Evolutionary conservation across 805 yeast genomes (phyloP), one percentile per base, ranked within the genome.

Genomic region (Zygosaccharomyces pseudorouxii): DNA sequence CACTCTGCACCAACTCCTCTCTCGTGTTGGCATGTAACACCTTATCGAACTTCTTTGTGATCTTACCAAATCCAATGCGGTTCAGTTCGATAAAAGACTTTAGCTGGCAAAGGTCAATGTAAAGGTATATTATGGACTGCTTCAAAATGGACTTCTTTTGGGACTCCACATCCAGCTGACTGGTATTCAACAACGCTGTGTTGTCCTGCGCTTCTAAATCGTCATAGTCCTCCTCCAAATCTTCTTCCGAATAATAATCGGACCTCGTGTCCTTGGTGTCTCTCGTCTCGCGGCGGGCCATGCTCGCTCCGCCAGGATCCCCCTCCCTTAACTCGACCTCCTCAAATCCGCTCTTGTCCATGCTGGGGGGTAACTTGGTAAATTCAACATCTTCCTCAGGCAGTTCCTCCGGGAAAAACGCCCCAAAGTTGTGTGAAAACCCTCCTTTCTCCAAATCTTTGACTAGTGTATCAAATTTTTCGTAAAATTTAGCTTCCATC

Each of bases 11-110:
- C 30, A 86, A 67, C 31, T 72, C 71, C 5, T 66, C 60, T 58
- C 80, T 81, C 14, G 82, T 70, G 23, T 75, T 65, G 33, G 81
- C 75, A 50, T 76, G 76, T 55, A 88, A 69, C 6, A 84, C 80
- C 64, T 92, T 92, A 68, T 92, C 97, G 62, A 87, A 90, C 69
- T 92, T 92, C 64, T 92, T 92, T 48, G 88, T 73, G 38, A 90
- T 89, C 66, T 92, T 92, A 45, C 82, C 75, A 65, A 92, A 86
- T 0, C 97, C 98, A 37, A 90, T 83, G 56, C 78, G 78, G 70
- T 92, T 92, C 55, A 92, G 74, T 61, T 89, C 96, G 46, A 86
- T 77, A 65, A 74, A 92, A 1, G 96, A 85, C 60, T 86, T 82
- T 55, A 92, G 74, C 67, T 92, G 97, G 16, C 88, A 82, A 31